Evolutionary conservation across 805 yeast species (phyloP).

Genomic region (Naumovozyma dairenensis): DNA sequence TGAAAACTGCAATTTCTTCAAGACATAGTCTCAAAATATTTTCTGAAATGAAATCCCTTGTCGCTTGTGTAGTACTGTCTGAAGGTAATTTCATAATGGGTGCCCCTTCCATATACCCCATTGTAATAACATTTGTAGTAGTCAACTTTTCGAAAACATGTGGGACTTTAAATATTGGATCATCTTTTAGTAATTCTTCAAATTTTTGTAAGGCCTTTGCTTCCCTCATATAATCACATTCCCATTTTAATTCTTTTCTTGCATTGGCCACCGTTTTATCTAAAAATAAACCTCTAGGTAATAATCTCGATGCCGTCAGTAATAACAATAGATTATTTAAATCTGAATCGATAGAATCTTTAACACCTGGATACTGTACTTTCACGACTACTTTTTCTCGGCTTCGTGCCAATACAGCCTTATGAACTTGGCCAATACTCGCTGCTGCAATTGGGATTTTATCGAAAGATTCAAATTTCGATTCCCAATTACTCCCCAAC

Average conservation of each 20-base stretch:
- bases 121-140: constrained; percentile 76
- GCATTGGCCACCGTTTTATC: constrained; percentile 92
- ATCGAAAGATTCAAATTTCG: constrained; percentile 62
- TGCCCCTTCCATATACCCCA: constrained; percentile 77
- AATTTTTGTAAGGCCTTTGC: constrained; percentile 67
- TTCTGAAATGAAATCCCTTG: constrained; percentile 72
- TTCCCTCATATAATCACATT: constrained; percentile 90
- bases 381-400: constrained; percentile 80
- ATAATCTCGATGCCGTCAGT: constrained; percentile 72
- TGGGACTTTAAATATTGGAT: constrained; percentile 68
- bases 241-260: constrained; percentile 90
- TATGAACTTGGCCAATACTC: constrained; percentile 93
- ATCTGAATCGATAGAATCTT: constrained; percentile 86
- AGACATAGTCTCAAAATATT: constrained; percentile 81
- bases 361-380: constrained; percentile 96
- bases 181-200: constrained; percentile 47
- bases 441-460: constrained; percentile 95
- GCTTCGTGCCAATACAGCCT: constrained; percentile 58
- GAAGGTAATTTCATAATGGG: constrained; percentile 73
- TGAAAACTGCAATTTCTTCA: constrained; percentile 71
- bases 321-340: constrained; percentile 74
- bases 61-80: constrained; percentile 43
- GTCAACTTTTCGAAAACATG: constrained; percentile 66
- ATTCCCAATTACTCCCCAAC: constrained; percentile 71
- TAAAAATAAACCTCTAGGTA: constrained; percentile 86